phyloP scores from a whole-genome alignment of 2,329 filamentous ascomycete genomes.

The Penicillium sp. region DNA sequence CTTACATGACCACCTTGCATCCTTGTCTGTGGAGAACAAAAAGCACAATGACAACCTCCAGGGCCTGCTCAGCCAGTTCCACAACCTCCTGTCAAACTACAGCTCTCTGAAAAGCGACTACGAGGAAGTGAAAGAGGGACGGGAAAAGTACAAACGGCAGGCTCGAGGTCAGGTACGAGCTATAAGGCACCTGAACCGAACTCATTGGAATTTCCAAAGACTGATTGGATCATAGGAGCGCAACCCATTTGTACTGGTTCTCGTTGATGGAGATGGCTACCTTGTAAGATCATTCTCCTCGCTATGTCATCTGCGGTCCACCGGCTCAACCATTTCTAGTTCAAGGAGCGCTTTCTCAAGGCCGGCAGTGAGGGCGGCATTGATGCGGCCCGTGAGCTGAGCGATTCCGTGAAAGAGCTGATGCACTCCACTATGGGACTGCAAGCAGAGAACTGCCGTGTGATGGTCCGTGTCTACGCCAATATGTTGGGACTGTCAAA shows the following conservation, averaged over 20 bases:
- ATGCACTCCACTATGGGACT: slow-evolving; percentile 43
- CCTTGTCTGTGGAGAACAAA: slow-evolving; percentile 24
- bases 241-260: slow-evolving; percentile 59
- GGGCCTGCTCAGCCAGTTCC: slow-evolving; percentile 41
- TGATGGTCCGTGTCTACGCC: slow-evolving; percentile 58
- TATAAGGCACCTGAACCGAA: not conserved
- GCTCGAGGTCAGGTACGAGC: slow-evolving; percentile 43
- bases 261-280: slow-evolving; percentile 64
- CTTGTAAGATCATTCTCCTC: slow-evolving; percentile 28
- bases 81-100: slow-evolving; percentile 53
- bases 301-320: slow-evolving; percentile 53
- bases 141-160: slow-evolving; percentile 57
- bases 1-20: slow-evolving; percentile 16
- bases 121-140: slow-evolving; percentile 54
- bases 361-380: slow-evolving; percentile 55
- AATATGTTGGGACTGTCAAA: slow-evolving; percentile 56
- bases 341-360: slow-evolving; percentile 51
- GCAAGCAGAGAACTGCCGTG: slow-evolving; percentile 51
- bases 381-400: slow-evolving; percentile 54
- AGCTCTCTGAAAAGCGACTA: slow-evolving; percentile 56
- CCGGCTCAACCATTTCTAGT: slow-evolving; percentile 59
- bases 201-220: not conserved
- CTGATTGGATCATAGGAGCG: slow-evolving; percentile 39
- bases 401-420: slow-evolving; percentile 50
- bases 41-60: slow-evolving; percentile 31